Evolutionary conservation across 2,329 filamentous ascomycete genomes (phyloP).

Genomic region (Xylaria sp.): DNA sequence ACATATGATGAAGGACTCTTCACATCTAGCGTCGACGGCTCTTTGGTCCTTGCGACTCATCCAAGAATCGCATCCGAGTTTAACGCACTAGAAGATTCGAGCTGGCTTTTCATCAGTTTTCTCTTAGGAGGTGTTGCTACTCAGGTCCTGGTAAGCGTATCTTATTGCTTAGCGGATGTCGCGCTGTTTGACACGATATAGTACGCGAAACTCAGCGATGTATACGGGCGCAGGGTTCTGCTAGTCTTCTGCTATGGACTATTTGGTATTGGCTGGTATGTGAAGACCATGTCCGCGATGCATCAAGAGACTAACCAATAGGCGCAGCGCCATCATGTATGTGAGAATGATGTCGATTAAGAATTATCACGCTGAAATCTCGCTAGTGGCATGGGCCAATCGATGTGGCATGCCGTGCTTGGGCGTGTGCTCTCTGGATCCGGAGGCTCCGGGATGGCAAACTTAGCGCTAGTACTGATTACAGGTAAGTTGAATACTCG

Average conservation of each 20-base stretch:
- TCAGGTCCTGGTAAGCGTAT: conserved; percentile 60
- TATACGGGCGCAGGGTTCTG: conserved; percentile 65
- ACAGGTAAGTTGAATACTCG: conserved; percentile 53
- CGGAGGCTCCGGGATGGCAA: conserved; percentile 62
- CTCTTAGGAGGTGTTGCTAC: conserved; percentile 62
- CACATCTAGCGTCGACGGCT: conserved; percentile 71
- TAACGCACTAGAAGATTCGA: conserved; percentile 64
- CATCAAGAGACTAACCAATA: conserved; percentile 13
- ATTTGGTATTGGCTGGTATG: conserved; percentile 62
- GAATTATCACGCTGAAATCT: conserved; percentile 24
- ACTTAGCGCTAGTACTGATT: conserved; percentile 63
- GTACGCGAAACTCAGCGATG: conserved; percentile 67
- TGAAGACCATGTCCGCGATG: conserved; percentile 8
- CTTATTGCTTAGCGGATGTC: neutral
- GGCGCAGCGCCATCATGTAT: conserved; percentile 39
- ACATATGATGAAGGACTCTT: conserved; percentile 60
- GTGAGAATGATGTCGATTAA: neutral
- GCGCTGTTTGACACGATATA: conserved; percentile 38
- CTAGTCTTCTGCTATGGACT: conserved; percentile 62
- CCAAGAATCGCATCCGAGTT: conserved; percentile 71
- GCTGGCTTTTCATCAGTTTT: conserved; percentile 67
- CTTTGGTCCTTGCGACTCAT: conserved; percentile 74
- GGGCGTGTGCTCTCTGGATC: conserved; percentile 64
- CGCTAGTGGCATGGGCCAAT: conserved; percentile 56
- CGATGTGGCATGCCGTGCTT: conserved; percentile 61